Evolutionary conservation across 768 basidiomycete species (phyloP).

Genomic region (Mycena leptocephala): DNA sequence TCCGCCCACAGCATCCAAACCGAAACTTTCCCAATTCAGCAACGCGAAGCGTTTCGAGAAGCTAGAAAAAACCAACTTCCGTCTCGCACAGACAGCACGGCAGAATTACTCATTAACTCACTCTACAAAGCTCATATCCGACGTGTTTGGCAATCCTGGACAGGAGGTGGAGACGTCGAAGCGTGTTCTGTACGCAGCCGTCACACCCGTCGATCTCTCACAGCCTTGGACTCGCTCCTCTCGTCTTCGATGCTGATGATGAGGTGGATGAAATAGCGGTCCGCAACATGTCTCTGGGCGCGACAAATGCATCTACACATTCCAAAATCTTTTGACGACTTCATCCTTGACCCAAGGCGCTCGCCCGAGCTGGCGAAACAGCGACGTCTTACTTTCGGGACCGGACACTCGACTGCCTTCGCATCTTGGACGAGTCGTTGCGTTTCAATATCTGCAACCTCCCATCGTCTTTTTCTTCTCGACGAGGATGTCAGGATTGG

Average conservation of each 20-base stretch:
- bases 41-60: background rate
- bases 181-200: background rate
- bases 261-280: background rate
- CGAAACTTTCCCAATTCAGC: too few relatives aligned
- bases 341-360: background rate
- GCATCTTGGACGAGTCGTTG: background rate
- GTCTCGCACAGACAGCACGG: background rate
- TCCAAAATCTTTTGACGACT: slow-evolving; percentile 14
- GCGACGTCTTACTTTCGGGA: background rate
- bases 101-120: background rate
- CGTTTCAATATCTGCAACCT: slow-evolving; percentile 16
- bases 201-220: background rate
- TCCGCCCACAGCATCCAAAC: background rate
- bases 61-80: background rate
- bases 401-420: background rate
- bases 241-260: background rate
- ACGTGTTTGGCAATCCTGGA: too few relatives aligned
- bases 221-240: background rate
- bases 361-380: background rate
- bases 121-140: too few relatives aligned
- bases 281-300: background rate
- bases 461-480: too few relatives aligned
- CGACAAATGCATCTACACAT: slow-evolving; percentile 17
- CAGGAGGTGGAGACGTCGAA: background rate
- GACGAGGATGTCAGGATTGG: background rate